phyloP scores from a whole-genome alignment of 306 rosid genomes.

The Gastrolobium bilobum region DNA sequence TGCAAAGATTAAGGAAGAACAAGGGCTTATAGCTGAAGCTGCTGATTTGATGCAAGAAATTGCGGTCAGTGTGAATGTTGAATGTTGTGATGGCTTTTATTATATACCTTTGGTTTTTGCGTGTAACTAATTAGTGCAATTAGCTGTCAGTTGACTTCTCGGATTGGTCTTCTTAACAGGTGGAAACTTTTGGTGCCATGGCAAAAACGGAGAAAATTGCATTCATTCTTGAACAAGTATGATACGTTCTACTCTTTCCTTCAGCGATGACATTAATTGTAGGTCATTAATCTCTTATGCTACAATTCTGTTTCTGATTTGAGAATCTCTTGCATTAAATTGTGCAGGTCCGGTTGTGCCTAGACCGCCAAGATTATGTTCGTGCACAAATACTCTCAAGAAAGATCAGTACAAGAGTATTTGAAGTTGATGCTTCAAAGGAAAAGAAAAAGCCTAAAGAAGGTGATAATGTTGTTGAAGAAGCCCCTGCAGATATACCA shows the following conservation, averaged over 20 bases:
- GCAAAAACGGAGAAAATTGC: slow-evolving; percentile 94
- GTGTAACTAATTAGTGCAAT: slow-evolving; percentile 13
- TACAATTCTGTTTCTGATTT: slow-evolving; percentile 10
- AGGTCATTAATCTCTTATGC: neutral
- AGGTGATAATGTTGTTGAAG: slow-evolving; percentile 85
- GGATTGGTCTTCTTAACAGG: slow-evolving; percentile 61
- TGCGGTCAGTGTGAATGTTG: slow-evolving; percentile 78
- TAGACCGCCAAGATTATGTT: slow-evolving; percentile 79
- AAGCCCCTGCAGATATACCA: slow-evolving; percentile 88
- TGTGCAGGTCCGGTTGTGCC: slow-evolving; percentile 78
- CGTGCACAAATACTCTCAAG: slow-evolving; percentile 86
- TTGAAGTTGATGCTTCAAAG: slow-evolving; percentile 71
- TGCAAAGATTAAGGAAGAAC: slow-evolving; percentile 86
- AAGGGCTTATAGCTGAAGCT: slow-evolving; percentile 83
- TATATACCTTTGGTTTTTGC: neutral
- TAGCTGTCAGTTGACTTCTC: slow-evolving; percentile 6
- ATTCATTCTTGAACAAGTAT: slow-evolving; percentile 91
- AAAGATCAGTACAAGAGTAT: slow-evolving; percentile 86
- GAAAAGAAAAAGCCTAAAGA: slow-evolving; percentile 93
- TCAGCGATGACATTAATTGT: neutral
- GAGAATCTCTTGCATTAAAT: slow-evolving; percentile 9
- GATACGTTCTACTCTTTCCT: slow-evolving; percentile 13
- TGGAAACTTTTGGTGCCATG: slow-evolving; percentile 93
- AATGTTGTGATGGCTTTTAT: slow-evolving; percentile 35
- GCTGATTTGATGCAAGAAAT: slow-evolving; percentile 96